A percentile compares a stretch with the other conserved stretches of the same genome.
Conservation (phyloP, 805 yeast genomes). For the Wickerhamiella azymoides region DNA sequence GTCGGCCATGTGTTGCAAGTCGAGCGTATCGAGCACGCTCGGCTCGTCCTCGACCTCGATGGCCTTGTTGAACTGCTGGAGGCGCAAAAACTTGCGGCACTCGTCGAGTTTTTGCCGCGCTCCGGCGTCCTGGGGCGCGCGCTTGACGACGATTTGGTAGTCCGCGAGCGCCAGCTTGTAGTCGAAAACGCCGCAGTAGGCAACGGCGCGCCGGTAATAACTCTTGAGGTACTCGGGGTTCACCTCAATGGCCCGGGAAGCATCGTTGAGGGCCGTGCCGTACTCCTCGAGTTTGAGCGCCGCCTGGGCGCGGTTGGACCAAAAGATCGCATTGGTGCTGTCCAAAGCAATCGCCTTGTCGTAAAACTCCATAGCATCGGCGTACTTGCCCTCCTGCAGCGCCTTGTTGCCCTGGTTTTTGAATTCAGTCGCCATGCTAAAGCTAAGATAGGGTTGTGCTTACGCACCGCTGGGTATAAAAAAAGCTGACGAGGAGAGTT, state of each 20-base stretch:
- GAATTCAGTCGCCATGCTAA: constrained; percentile 9
- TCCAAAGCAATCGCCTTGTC: constrained; percentile 57
- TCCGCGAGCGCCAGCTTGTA: constrained; percentile 62
- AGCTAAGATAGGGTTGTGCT: no score
- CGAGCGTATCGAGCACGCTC: constrained; percentile 32
- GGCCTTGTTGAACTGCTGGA: constrained; percentile 72
- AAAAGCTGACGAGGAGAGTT: background rate
- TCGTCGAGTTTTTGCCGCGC: constrained; percentile 51
- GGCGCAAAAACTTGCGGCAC: constrained; percentile 51
- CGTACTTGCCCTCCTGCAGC: constrained; percentile 45
- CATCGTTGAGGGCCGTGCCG: constrained; percentile 73
- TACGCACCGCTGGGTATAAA: background rate
- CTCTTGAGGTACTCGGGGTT: constrained; percentile 63
- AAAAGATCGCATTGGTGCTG: constrained; percentile 48
- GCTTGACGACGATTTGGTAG: constrained; percentile 45
- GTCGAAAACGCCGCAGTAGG: constrained; percentile 60
- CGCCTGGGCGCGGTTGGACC: constrained; percentile 78
- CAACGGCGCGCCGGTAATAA: constrained; percentile 75
- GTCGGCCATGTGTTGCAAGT: constrained; percentile 30
- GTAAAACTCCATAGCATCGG: constrained; percentile 52
- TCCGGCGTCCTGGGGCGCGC: constrained; percentile 53
- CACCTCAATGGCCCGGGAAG: constrained; percentile 51
- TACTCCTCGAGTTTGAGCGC: constrained; percentile 74
- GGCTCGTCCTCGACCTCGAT: constrained; percentile 58
- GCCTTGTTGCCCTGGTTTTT: constrained; percentile 60